Percentiles rank a stretch among this genome's conserved stretches.
These are phyloP conservation scores for Hemileia vastatrix DNA, from an alignment of 1,284 basidiomycete genomes.

Conservation along the genomic window DNA sequence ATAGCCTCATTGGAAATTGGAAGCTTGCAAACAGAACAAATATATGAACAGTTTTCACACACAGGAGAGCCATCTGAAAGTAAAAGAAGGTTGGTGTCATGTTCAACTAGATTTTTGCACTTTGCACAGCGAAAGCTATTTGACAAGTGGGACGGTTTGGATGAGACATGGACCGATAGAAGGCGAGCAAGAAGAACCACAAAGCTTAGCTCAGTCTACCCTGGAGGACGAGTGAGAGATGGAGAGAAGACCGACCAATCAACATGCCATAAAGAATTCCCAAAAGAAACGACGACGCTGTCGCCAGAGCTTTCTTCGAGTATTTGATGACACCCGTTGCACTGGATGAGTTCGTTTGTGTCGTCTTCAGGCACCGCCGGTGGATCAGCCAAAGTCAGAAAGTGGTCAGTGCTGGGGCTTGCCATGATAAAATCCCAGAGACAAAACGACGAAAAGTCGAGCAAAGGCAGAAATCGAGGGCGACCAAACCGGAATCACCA, in stretches of 20 bases:
- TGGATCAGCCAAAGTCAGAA: too few species aligned
- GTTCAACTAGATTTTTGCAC: slow-evolving; percentile 51
- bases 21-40: slow-evolving; percentile 77
- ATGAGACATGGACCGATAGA: neutral
- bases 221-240: neutral
- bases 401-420: too few species aligned
- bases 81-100: slow-evolving; percentile 89
- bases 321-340: slow-evolving; percentile 12
- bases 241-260: slow-evolving; percentile 9
- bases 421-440: too few species aligned
- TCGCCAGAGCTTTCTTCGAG: slow-evolving; percentile 10
- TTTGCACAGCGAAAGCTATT: slow-evolving; percentile 21
- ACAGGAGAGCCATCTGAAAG: slow-evolving; percentile 95
- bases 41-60: slow-evolving; percentile 93
- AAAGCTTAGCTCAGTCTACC: neutral
- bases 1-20: slow-evolving; percentile 95
- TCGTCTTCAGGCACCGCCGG: too few species aligned
- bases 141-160: neutral
- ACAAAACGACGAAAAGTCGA: too few species aligned
- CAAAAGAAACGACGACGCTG: slow-evolving; percentile 20
- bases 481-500: too few species aligned
- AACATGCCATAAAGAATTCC: slow-evolving; percentile 21
- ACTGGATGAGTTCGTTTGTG: slow-evolving; percentile 3
- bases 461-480: too few species aligned
- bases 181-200: neutral